A percentile compares a stretch with the other conserved stretches of the same genome.
Conservation (phyloP, 192 early-diverging fungal genomes). For the Coemansia sp. region DNA sequence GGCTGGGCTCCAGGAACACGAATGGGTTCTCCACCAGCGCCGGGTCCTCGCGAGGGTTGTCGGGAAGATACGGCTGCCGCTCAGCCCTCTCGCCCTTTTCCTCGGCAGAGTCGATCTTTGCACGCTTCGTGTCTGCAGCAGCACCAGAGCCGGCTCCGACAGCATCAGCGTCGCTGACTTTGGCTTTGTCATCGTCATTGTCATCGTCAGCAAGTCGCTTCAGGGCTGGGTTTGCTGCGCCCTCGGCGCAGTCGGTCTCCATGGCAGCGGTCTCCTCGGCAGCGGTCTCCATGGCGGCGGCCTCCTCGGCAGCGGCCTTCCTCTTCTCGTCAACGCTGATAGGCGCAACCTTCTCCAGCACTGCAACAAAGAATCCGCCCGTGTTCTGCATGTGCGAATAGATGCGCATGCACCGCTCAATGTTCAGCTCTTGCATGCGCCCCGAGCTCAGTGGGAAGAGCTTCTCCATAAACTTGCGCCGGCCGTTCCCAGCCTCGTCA, state of each 20-base stretch:
- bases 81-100: background rate
- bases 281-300: background rate
- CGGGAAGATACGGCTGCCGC: conserved; percentile 36
- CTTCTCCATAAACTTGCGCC: conserved; percentile 54
- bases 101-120: background rate
- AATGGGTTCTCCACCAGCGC: conserved; percentile 81
- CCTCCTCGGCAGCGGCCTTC: conserved; percentile 9
- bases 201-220: conserved; percentile 1
- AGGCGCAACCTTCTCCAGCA: conserved; percentile 84
- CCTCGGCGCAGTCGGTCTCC: background rate
- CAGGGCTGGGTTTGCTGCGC: conserved; percentile 10
- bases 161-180: background rate
- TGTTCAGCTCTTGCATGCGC: conserved; percentile 58
- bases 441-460: conserved; percentile 60
- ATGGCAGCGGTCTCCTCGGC: background rate
- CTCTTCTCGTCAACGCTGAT: conserved; percentile 56
- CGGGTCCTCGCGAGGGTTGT: conserved; percentile 49
- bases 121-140: conserved; percentile 13
- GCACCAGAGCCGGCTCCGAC: conserved; percentile 2
- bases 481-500: conserved; percentile 28
- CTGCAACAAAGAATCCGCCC: conserved; percentile 98
- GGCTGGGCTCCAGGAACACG: conserved; percentile 66
- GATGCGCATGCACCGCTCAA: conserved; percentile 83
- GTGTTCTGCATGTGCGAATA: conserved; percentile 94
- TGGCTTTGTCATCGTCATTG: no score